Percentiles rank a stretch among this genome's conserved stretches.
Conservation (phyloP, 108 stramenopile genomes). For the Chaetoceros tenuissimus region DNA sequence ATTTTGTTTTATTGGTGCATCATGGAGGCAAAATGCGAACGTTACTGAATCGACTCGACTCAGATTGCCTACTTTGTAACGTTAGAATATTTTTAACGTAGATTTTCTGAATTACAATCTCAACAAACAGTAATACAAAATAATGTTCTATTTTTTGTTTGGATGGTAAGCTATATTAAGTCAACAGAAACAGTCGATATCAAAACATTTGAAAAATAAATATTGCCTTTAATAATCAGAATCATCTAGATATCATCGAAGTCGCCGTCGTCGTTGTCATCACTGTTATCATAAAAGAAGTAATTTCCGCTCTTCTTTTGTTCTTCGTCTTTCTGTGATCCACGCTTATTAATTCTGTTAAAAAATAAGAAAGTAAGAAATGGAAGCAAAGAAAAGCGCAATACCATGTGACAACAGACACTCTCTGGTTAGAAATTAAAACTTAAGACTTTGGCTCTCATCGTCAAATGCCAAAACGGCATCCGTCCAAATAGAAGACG, state of each 20-base stretch:
- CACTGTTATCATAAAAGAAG: conserved; percentile 95
- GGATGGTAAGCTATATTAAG: too few relatives aligned
- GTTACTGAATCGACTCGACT: too few relatives aligned
- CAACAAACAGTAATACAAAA: too few relatives aligned
- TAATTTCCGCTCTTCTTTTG: conserved; percentile 97
- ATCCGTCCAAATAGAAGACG: conserved; percentile 15
- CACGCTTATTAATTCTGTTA: conserved; percentile 87
- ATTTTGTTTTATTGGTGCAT: too few relatives aligned
- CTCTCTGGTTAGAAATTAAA: conserved; percentile 65
- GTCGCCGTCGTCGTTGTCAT: conserved; percentile 36
- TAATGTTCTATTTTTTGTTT: too few relatives aligned
- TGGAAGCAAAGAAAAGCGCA: conserved; percentile 6
- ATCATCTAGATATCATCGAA: conserved; percentile 38
- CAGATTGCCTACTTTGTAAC: too few relatives aligned
- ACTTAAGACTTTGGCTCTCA: conserved; percentile 49
- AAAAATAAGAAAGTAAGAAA: conserved; percentile 1
- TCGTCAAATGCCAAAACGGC: conserved; percentile 56
- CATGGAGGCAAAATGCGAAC: too few relatives aligned
- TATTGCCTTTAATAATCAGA: too few relatives aligned
- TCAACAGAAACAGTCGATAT: too few relatives aligned
- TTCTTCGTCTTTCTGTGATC: conserved; percentile 92
- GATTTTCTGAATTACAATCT: too few relatives aligned
- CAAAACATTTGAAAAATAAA: too few relatives aligned
- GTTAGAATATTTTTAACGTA: too few relatives aligned
- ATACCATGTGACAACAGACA: conserved; percentile 1